Evolutionary conservation across 257 asterid genomes (phyloP).

Genomic region (Petrea volubilis): DNA sequence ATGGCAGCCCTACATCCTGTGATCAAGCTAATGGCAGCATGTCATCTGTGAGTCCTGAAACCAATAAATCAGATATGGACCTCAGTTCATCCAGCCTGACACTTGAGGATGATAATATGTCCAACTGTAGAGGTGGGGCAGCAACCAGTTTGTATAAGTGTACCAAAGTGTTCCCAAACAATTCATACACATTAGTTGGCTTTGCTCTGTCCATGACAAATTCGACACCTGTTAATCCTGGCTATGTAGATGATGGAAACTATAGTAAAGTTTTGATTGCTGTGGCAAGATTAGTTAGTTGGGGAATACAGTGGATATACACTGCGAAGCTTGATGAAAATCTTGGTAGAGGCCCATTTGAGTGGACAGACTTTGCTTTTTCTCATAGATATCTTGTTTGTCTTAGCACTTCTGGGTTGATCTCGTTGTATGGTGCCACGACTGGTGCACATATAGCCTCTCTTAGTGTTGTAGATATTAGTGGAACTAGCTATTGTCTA

Average conservation of each 20-base stretch:
- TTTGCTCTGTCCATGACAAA: slow-evolving; percentile 51
- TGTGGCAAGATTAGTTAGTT: slow-evolving; percentile 60
- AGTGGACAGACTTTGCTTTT: slow-evolving; percentile 83
- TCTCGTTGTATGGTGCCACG: slow-evolving; percentile 59
- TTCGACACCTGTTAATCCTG: slow-evolving; percentile 25
- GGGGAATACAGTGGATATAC: slow-evolving; percentile 90
- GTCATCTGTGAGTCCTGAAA: slow-evolving; percentile 33
- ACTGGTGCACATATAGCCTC: slow-evolving; percentile 63
- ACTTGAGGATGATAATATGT: slow-evolving; percentile 31
- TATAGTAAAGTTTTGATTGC: slow-evolving; percentile 42
- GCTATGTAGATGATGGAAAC: slow-evolving; percentile 40
- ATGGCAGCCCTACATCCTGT: slow-evolving; percentile 35
- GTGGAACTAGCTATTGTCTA: slow-evolving; percentile 38
- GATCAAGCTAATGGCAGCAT: slow-evolving; percentile 34
- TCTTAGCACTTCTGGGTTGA: slow-evolving; percentile 71
- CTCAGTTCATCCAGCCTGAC: slow-evolving; percentile 14
- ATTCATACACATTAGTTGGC: slow-evolving; percentile 71
- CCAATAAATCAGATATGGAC: slow-evolving; percentile 27
- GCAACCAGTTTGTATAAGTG: slow-evolving; percentile 51
- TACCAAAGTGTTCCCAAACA: slow-evolving; percentile 68
- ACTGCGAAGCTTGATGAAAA: slow-evolving; percentile 58
- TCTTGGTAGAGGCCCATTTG: slow-evolving; percentile 45
- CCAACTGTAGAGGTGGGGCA: slow-evolving; percentile 36
- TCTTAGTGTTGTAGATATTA: slow-evolving; percentile 46
- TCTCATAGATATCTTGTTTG: slow-evolving; percentile 69